Evolutionary conservation across 1,284 basidiomycete genomes (phyloP).

Genomic region (Sporisorium exsertum): DNA sequence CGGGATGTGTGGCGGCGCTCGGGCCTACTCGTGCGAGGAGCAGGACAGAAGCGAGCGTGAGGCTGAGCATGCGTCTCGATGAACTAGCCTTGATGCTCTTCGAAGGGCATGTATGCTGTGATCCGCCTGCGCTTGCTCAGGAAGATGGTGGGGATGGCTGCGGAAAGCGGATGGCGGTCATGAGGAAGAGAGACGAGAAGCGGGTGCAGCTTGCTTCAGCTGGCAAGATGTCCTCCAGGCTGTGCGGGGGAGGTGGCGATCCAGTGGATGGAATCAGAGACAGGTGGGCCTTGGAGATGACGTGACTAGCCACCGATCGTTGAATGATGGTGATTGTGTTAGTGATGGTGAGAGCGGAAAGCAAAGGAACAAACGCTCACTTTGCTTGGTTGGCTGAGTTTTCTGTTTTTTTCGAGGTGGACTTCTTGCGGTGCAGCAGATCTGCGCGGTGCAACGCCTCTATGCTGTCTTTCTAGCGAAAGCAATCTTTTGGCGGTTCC

Average conservation of each 20-base stretch:
- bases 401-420: background rate
- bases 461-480: background rate
- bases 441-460: background rate
- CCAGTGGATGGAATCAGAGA: background rate
- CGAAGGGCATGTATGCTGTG: background rate
- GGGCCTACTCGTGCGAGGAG: slow-evolving; percentile 14
- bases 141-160: background rate
- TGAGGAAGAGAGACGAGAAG: background rate
- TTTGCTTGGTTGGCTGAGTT: slow-evolving; percentile 14
- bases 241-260: background rate
- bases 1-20: slow-evolving; percentile 3
- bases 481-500: no score
- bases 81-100: background rate
- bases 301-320: background rate
- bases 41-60: background rate
- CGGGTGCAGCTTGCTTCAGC: background rate
- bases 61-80: slow-evolving; percentile 5
- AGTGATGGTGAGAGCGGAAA: background rate
- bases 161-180: background rate
- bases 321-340: background rate
- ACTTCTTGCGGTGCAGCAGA: background rate
- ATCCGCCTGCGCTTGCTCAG: background rate
- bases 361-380: slow-evolving; percentile 1
- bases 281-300: background rate
- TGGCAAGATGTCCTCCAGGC: background rate